Evolutionary conservation across 371 early-diverging fungal species (phyloP).

Genomic region (Mortierella sp.): DNA sequence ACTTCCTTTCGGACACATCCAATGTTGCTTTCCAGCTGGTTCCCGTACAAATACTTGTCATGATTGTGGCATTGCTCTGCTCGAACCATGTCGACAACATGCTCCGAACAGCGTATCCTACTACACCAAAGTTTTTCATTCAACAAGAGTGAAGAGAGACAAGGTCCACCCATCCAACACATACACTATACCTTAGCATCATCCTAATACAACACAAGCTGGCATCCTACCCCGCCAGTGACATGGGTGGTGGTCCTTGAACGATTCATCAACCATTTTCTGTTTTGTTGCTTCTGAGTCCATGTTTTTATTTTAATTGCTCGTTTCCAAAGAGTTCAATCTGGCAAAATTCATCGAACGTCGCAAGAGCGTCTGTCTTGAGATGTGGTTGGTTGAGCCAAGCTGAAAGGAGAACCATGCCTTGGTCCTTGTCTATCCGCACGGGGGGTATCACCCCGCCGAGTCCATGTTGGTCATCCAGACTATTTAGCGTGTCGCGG

Average conservation of each 20-base stretch:
- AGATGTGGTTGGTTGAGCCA: slow-evolving; percentile 54
- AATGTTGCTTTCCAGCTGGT: slow-evolving; percentile 62
- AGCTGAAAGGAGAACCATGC: slow-evolving; percentile 48
- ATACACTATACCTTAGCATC: too few relatives aligned
- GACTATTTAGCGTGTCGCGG: background rate
- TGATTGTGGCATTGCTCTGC: slow-evolving; percentile 63
- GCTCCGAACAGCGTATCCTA: slow-evolving; percentile 29
- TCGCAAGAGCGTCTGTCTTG: slow-evolving; percentile 15
- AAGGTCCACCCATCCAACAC: background rate
- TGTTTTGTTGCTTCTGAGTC: background rate
- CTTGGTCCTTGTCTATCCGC: slow-evolving; percentile 49
- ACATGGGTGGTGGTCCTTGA: too few relatives aligned
- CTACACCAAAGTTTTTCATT: slow-evolving; percentile 35
- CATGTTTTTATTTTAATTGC: slow-evolving; percentile 3
- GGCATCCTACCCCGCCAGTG: too few relatives aligned
- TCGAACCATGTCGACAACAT: slow-evolving; percentile 68
- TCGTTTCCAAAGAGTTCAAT: slow-evolving; percentile 34
- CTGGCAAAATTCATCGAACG: slow-evolving; percentile 46
- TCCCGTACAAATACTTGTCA: slow-evolving; percentile 60
- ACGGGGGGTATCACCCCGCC: slow-evolving; percentile 16
- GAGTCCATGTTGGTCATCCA: background rate
- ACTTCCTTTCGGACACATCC: slow-evolving; percentile 56
- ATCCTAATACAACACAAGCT: too few relatives aligned
- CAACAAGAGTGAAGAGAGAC: slow-evolving; percentile 2
- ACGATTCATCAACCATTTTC: too few relatives aligned